Percentiles rank a stretch among this genome's conserved stretches.
Evolutionary conservation across 495 filamentous ascomycete genomes (phyloP).

Genomic region (Wilcoxina mikolae): DNA sequence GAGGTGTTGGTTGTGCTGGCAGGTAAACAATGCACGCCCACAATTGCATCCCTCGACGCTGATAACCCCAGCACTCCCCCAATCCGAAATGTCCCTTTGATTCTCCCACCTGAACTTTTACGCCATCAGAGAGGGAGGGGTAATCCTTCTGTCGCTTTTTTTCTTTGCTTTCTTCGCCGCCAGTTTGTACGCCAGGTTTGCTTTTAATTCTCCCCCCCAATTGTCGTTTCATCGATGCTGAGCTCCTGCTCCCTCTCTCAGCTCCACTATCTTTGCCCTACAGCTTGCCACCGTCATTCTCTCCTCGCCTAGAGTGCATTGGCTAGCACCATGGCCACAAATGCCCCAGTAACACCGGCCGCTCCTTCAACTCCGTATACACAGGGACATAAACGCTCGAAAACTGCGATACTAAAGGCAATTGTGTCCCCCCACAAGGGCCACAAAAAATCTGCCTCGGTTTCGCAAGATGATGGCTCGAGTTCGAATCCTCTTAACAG

Average conservation of each 20-base stretch:
- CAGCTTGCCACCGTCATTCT: too few species aligned
- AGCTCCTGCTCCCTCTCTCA: too few species aligned
- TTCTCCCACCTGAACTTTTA: too few species aligned
- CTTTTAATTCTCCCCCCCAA: too few species aligned
- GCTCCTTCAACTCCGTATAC: constrained; percentile 1
- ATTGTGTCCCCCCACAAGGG: constrained; percentile 27
- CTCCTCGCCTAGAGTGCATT: too few species aligned
- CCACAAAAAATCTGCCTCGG: constrained; percentile 19
- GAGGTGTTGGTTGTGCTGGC: not conserved
- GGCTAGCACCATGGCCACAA: not conserved
- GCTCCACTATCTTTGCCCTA: too few species aligned
- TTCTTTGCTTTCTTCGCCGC: too few species aligned
- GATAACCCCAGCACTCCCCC: not conserved
- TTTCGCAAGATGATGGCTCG: not conserved
- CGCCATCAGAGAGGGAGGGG: too few species aligned
- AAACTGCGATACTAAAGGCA: constrained; percentile 27
- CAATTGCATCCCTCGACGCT: not conserved
- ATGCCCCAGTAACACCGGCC: not conserved
- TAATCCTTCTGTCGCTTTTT: too few species aligned
- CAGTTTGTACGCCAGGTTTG: too few species aligned
- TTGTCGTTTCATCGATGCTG: too few species aligned
- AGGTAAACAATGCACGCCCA: not conserved
- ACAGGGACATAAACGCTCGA: constrained; percentile 25
- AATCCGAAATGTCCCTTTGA: not conserved
- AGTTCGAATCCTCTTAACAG: constrained; percentile 22